Percentiles rank a stretch among this genome's conserved stretches.
Conservation (phyloP, 169 alveolate species). For the Plasmodium gaboni region DNA sequence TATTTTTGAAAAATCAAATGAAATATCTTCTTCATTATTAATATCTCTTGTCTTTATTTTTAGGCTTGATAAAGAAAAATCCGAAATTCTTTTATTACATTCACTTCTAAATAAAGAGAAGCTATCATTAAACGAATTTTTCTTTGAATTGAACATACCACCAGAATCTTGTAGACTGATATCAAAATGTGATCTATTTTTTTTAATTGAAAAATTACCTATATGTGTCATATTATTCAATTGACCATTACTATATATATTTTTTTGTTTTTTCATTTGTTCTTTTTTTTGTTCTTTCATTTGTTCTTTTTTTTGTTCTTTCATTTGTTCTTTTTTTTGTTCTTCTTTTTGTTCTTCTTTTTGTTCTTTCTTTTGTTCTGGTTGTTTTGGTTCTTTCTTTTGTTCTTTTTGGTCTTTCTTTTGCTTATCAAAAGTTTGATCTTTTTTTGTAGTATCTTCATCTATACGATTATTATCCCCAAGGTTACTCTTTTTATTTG, state of each 20-base stretch:
- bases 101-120: constrained; percentile 39
- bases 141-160: neutral
- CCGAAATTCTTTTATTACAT: constrained; percentile 27
- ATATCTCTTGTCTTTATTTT: constrained; percentile 22
- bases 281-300: neutral
- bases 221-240: neutral
- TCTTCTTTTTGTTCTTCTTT: neutral
- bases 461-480: too few species aligned
- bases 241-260: neutral
- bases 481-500: too few species aligned
- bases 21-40: constrained; percentile 16
- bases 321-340: neutral
- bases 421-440: neutral
- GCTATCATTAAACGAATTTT: constrained; percentile 37
- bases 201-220: neutral
- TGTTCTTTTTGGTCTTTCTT: neutral
- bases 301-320: neutral
- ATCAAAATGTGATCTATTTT: neutral
- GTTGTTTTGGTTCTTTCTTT: neutral
- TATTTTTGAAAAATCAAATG: constrained; percentile 35
- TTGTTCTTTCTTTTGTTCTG: neutral
- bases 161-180: neutral
- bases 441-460: constrained; percentile 5
- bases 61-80: constrained; percentile 8
- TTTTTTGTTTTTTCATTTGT: neutral